Conservation (phyloP, 495 filamentous ascomycete genomes). For the Penicillium cinerascens region DNA sequence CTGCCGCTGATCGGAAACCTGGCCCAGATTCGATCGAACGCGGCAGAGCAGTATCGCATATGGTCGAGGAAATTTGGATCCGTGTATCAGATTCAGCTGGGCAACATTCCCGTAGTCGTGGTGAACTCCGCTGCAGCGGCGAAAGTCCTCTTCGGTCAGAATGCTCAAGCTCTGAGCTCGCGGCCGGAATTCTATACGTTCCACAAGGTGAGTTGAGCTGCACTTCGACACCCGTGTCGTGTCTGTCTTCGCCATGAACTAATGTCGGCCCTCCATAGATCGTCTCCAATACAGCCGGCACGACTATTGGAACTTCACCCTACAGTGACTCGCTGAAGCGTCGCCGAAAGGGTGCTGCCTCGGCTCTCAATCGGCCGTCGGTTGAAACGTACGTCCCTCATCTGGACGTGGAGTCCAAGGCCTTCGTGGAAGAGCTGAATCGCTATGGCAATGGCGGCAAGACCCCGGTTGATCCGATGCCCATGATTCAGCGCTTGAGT, state of each 20-base stretch:
- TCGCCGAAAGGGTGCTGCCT: slow-evolving; percentile 60
- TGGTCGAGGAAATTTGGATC: slow-evolving; percentile 56
- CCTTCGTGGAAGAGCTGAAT: slow-evolving; percentile 56
- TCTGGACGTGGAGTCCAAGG: slow-evolving; percentile 57
- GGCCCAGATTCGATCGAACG: slow-evolving; percentile 55
- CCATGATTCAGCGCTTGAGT: slow-evolving; percentile 57
- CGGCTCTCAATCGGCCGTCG: slow-evolving; percentile 59
- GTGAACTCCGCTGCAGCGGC: slow-evolving; percentile 57
- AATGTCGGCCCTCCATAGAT: slow-evolving; percentile 35
- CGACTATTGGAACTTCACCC: slow-evolving; percentile 63
- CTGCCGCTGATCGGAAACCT: slow-evolving; percentile 62
- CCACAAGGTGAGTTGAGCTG: slow-evolving; percentile 48
- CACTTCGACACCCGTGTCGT: neutral
- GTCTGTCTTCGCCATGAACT: neutral
- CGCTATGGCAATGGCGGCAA: slow-evolving; percentile 51
- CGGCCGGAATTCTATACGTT: slow-evolving; percentile 63
- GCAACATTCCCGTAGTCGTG: slow-evolving; percentile 58
- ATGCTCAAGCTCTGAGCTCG: slow-evolving; percentile 57
- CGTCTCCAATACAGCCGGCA: slow-evolving; percentile 59
- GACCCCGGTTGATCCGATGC: slow-evolving; percentile 55
- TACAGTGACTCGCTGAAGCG: slow-evolving; percentile 61
- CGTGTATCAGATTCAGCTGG: slow-evolving; percentile 63
- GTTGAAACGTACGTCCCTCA: slow-evolving; percentile 59
- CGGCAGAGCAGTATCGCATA: slow-evolving; percentile 56
- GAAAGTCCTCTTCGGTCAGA: slow-evolving; percentile 55